Conservation (phyloP, 176 grass and related monocot genomes). For the Aegilops tauschii region DNA sequence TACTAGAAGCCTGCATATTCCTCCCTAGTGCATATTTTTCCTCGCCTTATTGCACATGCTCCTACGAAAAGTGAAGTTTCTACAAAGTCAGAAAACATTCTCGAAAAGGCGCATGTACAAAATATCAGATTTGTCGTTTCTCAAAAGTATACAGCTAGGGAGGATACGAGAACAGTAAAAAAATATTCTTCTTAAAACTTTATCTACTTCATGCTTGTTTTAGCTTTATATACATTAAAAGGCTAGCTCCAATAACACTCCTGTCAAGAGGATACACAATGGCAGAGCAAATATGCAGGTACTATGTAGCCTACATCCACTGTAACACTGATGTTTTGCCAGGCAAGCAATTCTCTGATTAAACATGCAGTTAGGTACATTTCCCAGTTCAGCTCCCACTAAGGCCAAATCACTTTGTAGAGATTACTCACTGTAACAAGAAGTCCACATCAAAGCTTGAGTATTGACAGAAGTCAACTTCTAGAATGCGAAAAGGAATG, state of each 20-base stretch:
- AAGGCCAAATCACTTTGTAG: slow-evolving; percentile 27
- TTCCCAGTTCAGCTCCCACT: slow-evolving; percentile 39
- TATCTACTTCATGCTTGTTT: slow-evolving; percentile 4
- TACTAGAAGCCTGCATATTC: slow-evolving; percentile 34
- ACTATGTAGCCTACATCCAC: background rate
- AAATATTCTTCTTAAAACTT: background rate
- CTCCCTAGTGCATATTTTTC: slow-evolving; percentile 30
- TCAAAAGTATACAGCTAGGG: slow-evolving; percentile 17
- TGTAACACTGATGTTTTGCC: slow-evolving; percentile 7
- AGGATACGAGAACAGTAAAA: background rate
- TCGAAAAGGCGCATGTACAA: slow-evolving; percentile 19
- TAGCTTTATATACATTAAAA: slow-evolving; percentile 6
- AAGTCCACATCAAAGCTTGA: slow-evolving; percentile 34
- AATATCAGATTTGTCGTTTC: slow-evolving; percentile 34
- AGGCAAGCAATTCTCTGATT: slow-evolving; percentile 25
- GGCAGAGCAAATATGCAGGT: background rate
- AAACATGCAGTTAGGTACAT: slow-evolving; percentile 37
- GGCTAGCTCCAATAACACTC: background rate
- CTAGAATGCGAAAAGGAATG: slow-evolving; percentile 37
- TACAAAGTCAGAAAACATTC: slow-evolving; percentile 13
- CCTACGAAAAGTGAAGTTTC: slow-evolving; percentile 30
- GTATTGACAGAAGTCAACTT: slow-evolving; percentile 46
- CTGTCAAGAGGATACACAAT: slow-evolving; percentile 8
- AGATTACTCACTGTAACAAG: slow-evolving; percentile 34
- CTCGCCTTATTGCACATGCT: slow-evolving; percentile 34